A percentile compares a stretch with the other conserved stretches of the same genome.
These are phyloP conservation scores for Penicillium sp. DNA, from an alignment of 2,329 filamentous ascomycete species.

Conservation along the genomic window DNA sequence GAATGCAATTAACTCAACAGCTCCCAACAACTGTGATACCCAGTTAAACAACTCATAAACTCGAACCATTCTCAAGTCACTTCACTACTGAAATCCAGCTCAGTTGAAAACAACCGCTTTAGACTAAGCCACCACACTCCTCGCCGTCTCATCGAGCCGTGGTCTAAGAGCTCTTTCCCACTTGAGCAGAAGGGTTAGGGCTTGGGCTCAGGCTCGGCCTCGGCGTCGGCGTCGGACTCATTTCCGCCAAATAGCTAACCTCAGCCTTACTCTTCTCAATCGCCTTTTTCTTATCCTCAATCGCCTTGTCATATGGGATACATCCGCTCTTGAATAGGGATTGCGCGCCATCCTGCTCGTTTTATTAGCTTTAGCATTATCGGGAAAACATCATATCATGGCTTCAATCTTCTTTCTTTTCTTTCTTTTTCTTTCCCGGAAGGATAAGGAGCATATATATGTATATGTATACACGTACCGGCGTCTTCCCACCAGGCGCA, in stretches of 20 bases:
- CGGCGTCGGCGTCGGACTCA: not conserved
- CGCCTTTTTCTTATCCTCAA: slow-evolving; percentile 28
- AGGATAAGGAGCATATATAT: not conserved
- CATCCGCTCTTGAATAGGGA: slow-evolving; percentile 24
- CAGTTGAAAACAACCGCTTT: no score
- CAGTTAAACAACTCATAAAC: no score
- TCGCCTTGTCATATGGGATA: slow-evolving; percentile 29
- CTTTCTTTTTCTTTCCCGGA: no score
- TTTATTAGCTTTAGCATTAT: not conserved
- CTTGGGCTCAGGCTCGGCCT: no score
- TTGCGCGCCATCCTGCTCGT: not conserved
- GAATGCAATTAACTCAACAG: not conserved
- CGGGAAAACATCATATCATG: not conserved
- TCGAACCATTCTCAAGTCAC: no score
- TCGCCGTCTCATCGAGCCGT: no score
- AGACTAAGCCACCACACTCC: no score
- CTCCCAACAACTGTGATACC: no score
- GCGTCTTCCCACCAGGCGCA: not conserved
- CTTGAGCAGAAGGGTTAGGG: no score
- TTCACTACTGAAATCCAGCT: no score
- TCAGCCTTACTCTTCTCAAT: slow-evolving; percentile 10
- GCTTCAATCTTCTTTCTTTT: not conserved
- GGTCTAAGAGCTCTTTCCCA: no score
- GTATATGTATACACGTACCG: slow-evolving; percentile 12
- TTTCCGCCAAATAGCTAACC: not conserved